Base-by-base conservation (phyloP, 2,329 filamentous ascomycete species). In the Epicoccum sorghinum region DNA sequence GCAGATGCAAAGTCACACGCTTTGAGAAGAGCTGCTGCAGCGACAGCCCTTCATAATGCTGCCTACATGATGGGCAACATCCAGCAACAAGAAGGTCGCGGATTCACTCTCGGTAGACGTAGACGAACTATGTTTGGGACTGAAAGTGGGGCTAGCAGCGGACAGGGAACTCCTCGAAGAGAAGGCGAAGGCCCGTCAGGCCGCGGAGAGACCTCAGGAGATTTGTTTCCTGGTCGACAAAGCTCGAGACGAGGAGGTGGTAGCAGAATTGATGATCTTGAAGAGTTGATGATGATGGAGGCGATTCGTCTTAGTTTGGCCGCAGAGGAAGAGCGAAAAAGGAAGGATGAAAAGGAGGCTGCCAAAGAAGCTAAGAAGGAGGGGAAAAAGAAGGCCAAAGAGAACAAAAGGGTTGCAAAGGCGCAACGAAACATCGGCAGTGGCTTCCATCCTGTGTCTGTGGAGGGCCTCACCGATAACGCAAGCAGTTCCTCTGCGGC, bases 241-340 rank as follows among this genome's bases (percentile, higher is more conserved):
- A 83, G 80, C 62, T 83, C 83, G 32, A 78, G 87, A 55, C 78
- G 85, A 55, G 83, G 75, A 54, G 78, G 85, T 57, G 83, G 75
- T 51, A 83, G 70, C 43, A 62, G 91, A 27, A 86, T 96, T 70
- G 91, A 96, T 22, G 93, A 98, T 64, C 82, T 98, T 0, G 95
- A 99, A 72, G 93, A 96, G 43, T 90, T 99, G 80, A 99, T 99
- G 95, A 92, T 98, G 81, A 91, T 95, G 82, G 95, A 99, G 73
- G 95, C 95, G 0, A 96, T 99, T 42, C 83, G 95, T 35, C 75
- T 96, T 27, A 96, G 92, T 42, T 80, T 99, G n/a, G 92, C 89
- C 0, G 88, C 91, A 1, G 95, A 99, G 72, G 93, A 98, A 67
- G 93, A 98, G 37, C 85, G 93, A n/a, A 89, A 91, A 63, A 88